Evolutionary conservation across 73 alveolate species (phyloP), one percentile per base, ranked within the genome.

Genomic region (Loxodes magnus): DNA sequence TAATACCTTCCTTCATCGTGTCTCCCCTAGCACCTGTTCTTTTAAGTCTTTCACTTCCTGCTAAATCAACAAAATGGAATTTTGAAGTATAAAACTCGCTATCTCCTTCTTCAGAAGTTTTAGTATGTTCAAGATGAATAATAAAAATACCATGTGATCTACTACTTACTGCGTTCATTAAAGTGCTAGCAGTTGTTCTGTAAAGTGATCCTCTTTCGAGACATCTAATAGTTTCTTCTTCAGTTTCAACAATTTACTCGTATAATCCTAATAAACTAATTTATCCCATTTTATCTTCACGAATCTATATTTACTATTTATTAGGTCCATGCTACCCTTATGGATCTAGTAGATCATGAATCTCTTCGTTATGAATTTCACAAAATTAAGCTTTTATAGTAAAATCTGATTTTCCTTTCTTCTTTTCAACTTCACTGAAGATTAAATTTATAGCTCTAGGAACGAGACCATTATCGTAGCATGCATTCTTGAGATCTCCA

Each of bases 21-120:
- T 74, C 87, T 1, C 88, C 91, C 35, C 79, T 50, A 37, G 94
- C 96, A 19, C 94, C 88, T 28, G 95, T 76, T 52, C 90, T 75
- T 44, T 92, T 88, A 17, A 84, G 81, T 61, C 95, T 92, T 70
- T 92, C 99, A 76, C 95, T 74, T 25, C 99, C 99, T 4, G 99
- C 99, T 64, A 92, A 66, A 77, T 92, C 99, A 4, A 92, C 99
- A 63, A 92, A 88, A 50, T 85, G 94, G 39, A 92, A 89, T 65
- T 89, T 89, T 4, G 97, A 92, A 23, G 71, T 79, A 76, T 80
- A 74, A 41, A 71, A 62, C 16, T 85, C 93, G 15, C 67, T 79
- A 27, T 37, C 64, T 3, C 27, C 51, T 19, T 53, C 84, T 35
- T 71, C 17, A 35, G 49, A 33, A 3, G 26, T 19, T 51, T 58